Evolutionary conservation across 306 rosid genomes (phyloP).

Genomic region (Medicago lupulina): DNA sequence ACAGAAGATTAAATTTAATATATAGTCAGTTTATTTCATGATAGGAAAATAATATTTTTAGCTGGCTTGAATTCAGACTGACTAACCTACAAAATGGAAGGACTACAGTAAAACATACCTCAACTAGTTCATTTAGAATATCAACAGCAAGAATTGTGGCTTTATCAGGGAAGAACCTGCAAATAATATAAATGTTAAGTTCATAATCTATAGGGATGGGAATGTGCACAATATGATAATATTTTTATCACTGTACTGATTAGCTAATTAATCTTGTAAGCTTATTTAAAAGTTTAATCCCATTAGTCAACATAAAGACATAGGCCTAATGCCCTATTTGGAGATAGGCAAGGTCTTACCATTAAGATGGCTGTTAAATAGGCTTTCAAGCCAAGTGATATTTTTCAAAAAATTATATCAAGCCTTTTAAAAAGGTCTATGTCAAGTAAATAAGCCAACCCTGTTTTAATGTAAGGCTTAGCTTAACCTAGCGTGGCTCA

Average conservation of each 20-base stretch:
- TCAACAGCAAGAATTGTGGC: conserved; percentile 69
- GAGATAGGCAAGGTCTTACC: neutral
- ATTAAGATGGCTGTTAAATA: neutral
- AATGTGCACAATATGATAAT: neutral
- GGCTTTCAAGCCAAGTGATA: conserved; percentile 5
- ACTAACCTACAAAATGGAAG: conserved; percentile 28
- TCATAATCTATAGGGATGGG: neutral
- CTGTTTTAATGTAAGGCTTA: neutral
- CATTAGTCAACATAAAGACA: neutral
- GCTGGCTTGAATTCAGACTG: neutral
- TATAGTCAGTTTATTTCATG: neutral
- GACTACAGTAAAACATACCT: conserved; percentile 57
- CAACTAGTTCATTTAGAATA: conserved; percentile 73
- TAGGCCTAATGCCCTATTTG: neutral
- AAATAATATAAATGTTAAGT: conserved; percentile 34
- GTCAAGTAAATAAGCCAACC: neutral
- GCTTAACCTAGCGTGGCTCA: neutral
- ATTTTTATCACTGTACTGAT: conserved; percentile 6
- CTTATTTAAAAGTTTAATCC: neutral
- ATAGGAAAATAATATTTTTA: neutral
- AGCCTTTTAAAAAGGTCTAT: neutral
- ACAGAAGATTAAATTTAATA: conserved; percentile 19
- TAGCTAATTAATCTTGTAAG: neutral
- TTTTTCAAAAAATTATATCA: neutral
- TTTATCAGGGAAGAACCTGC: conserved; percentile 95